Percentiles rank a stretch among this genome's conserved stretches.
phyloP scores from a whole-genome alignment of 1,139 yeast species.

The Hemisphaericaspora xylanilytica region DNA sequence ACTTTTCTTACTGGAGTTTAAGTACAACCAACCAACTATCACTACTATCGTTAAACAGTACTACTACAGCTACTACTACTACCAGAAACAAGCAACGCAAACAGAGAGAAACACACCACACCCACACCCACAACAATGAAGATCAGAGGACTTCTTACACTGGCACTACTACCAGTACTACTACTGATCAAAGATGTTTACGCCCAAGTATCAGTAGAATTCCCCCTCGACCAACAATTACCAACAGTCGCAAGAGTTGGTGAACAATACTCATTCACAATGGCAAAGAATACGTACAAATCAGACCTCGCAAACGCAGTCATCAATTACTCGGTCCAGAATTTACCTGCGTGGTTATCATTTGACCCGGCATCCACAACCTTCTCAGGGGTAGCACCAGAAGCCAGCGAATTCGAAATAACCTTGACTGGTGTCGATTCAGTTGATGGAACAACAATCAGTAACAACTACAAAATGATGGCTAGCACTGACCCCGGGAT shows the following conservation, averaged over 20 bases:
- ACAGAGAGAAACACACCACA: too few species aligned
- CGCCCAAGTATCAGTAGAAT: slow-evolving; percentile 54
- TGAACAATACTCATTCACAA: slow-evolving; percentile 59
- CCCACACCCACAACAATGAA: neutral
- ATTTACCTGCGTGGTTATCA: slow-evolving; percentile 73
- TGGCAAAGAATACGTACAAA: slow-evolving; percentile 70
- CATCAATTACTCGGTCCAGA: slow-evolving; percentile 53
- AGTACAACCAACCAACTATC: neutral
- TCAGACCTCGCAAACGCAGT: slow-evolving; percentile 39
- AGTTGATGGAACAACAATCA: slow-evolving; percentile 40
- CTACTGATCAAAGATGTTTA: neutral
- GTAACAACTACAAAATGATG: slow-evolving; percentile 54
- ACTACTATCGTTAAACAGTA: neutral
- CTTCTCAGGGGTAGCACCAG: slow-evolving; percentile 68
- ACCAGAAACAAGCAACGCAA: too few species aligned
- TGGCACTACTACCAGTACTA: neutral
- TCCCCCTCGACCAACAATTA: slow-evolving; percentile 76
- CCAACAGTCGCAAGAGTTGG: slow-evolving; percentile 84
- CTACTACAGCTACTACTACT: too few species aligned
- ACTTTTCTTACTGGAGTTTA: too few species aligned
- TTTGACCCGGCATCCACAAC: slow-evolving; percentile 64
- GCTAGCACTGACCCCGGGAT: slow-evolving; percentile 58
- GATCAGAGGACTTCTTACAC: neutral
- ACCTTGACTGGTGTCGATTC: slow-evolving; percentile 65
- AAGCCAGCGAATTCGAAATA: slow-evolving; percentile 46